These are phyloP conservation scores for Mycena vitilis DNA, from an alignment of 768 basidiomycete genomes.

Conservation along the genomic window DNA sequence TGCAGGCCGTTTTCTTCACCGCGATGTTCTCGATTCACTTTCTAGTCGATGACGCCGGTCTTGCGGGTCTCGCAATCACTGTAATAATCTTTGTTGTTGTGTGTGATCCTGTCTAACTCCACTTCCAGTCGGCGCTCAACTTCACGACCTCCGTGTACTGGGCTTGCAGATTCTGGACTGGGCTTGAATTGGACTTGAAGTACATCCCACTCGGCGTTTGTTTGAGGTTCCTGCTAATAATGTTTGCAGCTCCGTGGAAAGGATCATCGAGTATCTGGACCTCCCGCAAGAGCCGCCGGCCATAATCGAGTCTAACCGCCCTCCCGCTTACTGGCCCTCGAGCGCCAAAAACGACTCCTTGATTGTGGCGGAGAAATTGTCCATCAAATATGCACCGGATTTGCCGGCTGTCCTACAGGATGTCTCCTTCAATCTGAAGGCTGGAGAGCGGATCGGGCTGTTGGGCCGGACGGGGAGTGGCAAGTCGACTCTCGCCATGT, in stretches of 20 bases:
- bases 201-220: conserved; percentile 40
- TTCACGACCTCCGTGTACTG: conserved; percentile 40
- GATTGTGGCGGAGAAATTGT: conserved; percentile 79
- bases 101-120: not conserved
- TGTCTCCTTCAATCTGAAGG: conserved; percentile 78
- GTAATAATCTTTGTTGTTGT: not conserved
- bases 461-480: conserved; percentile 70
- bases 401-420: conserved; percentile 84
- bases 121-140: conserved; percentile 47
- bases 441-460: conserved; percentile 82
- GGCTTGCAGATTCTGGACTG: conserved; percentile 42
- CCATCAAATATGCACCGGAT: conserved; percentile 87
- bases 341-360: conserved; percentile 68
- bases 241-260: conserved; percentile 80
- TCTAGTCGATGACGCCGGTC: conserved; percentile 52
- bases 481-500: conserved; percentile 75
- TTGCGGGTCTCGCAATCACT: conserved; percentile 68
- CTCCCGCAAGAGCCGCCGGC: conserved; percentile 89
- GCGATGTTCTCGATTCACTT: conserved; percentile 68
- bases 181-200: conserved; percentile 70
- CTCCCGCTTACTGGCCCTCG: conserved; percentile 95
- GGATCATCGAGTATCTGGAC: conserved; percentile 90
- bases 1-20: conserved; percentile 62
- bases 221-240: not conserved
- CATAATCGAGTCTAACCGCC: conserved; percentile 76